Base-by-base conservation (phyloP, 2,329 filamentous ascomycete genomes). In the Fusarium lyarnte region DNA sequence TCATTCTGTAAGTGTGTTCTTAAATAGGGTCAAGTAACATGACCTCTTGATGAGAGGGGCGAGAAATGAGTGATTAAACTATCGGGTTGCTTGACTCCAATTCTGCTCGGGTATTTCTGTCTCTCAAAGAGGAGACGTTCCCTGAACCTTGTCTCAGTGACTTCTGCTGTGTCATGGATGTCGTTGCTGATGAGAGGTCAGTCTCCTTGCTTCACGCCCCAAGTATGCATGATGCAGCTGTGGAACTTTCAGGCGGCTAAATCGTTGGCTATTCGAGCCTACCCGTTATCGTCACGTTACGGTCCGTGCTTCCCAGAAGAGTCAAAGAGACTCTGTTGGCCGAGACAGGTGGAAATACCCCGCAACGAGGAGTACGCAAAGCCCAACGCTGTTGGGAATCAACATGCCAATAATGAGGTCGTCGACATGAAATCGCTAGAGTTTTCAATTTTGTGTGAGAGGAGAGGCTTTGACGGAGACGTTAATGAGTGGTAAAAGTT, bases 221-320 rank as follows among this genome's bases (percentile, higher is more conserved):
- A 2, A 35, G 17, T 8, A 8, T 13, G 29, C 27, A 19, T 52
- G 3, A 29, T n/a, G 23, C 4, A 52, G 23, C 13, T 12, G 8
- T 2, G 17, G 11, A 35, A 25, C n/a, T 6, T 2, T 25, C 8
- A 36, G 12, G 33, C 47, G 6, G 17, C 47, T 21, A 42, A 6
- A 36, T 47, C 25, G 25, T 36, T 63, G 29, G 42, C 21, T 43
- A 5, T 23, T 8, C 35, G 43, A 23, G 14, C 29, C 7, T 9
- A 12, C 0, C 29, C 21, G 14, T 49, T 13, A 6, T n/a, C 45
- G 21, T 17, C 27, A n/a, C 4, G 12, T 10, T 0, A 4, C 25
- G 10, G 27, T 3, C 41, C 36, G 43, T 58, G 17, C 53, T 6
- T n/a, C 9, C 9, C 14, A 47, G 4, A 31, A n/a, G 27, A 29